Conservation (phyloP, 768 basidiomycete genomes). For the Tricholoma terreum region DNA sequence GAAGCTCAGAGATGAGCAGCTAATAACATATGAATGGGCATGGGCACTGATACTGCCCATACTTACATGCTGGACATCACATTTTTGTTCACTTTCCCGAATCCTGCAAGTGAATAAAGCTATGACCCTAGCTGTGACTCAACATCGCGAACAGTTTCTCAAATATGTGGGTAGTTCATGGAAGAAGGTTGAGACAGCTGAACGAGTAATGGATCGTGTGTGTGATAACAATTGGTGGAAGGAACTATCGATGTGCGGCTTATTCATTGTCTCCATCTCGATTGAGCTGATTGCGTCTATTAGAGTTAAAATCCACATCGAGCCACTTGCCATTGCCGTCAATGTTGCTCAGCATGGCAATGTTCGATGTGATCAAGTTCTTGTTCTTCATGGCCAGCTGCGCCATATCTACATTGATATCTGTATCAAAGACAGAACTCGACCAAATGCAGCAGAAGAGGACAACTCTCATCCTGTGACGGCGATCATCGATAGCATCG, state of each 20-base stretch:
- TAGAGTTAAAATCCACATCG: slow-evolving; percentile 5
- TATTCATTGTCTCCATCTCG: neutral
- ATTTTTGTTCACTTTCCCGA: too few species aligned
- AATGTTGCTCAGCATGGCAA: slow-evolving; percentile 27
- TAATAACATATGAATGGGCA: too few species aligned
- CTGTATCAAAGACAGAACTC: slow-evolving; percentile 9
- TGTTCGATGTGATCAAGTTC: slow-evolving; percentile 28
- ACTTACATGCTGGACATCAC: too few species aligned
- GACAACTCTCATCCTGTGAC: neutral
- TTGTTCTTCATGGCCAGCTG: slow-evolving; percentile 29
- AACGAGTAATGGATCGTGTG: neutral
- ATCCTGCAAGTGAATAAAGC: too few species aligned
- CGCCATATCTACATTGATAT: neutral
- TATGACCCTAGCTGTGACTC: too few species aligned
- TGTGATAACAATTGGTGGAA: neutral
- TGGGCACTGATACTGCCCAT: too few species aligned
- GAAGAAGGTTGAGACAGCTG: neutral
- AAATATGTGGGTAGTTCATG: neutral
- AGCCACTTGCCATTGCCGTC: slow-evolving; percentile 26
- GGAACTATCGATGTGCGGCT: neutral
- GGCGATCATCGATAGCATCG: slow-evolving; percentile 28
- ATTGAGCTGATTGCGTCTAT: too few species aligned
- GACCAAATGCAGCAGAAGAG: slow-evolving; percentile 14
- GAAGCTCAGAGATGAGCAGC: too few species aligned
- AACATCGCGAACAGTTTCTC: too few species aligned